A percentile compares a stretch with the other conserved stretches of the same genome.
These are phyloP conservation scores for Ceratobasidium sp. DNA, from an alignment of 1,284 basidiomycete species.

Conservation along the genomic window DNA sequence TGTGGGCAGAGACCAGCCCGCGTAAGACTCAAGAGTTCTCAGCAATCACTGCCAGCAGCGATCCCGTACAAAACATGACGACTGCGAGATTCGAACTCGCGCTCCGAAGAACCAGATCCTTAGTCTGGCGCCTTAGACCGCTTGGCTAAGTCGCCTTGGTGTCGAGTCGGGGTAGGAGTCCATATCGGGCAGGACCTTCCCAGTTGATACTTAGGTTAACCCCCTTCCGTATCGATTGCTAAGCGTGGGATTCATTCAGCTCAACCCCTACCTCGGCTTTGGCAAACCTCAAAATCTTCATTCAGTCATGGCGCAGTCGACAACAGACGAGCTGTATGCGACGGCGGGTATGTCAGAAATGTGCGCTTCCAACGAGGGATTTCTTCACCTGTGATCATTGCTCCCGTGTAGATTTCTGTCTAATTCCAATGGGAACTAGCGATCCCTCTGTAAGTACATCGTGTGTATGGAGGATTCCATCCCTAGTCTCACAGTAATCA, in stretches of 20 bases:
- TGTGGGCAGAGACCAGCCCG: too few species aligned
- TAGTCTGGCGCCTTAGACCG: constrained; percentile 39
- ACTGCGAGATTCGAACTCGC: constrained; percentile 24
- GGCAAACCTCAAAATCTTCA: not conserved
- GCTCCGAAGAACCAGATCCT: constrained; percentile 20
- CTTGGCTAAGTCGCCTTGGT: constrained; percentile 24
- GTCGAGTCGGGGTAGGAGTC: too few species aligned
- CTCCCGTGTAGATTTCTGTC: constrained; percentile 74
- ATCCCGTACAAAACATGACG: not conserved
- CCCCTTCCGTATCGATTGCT: not conserved
- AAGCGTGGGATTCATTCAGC: too few species aligned
- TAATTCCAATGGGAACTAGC: constrained; percentile 82
- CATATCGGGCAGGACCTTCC: too few species aligned
- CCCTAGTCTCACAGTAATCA: constrained; percentile 25
- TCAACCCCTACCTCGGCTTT: too few species aligned
- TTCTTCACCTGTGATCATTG: constrained; percentile 52
- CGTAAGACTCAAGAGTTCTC: too few species aligned
- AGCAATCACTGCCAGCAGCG: too few species aligned
- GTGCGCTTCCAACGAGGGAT: too few species aligned
- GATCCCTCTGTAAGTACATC: constrained; percentile 70
- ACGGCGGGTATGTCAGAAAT: constrained; percentile 51
- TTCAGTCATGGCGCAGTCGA: constrained; percentile 11
- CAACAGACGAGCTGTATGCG: constrained; percentile 52
- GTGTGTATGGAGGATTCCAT: not conserved
- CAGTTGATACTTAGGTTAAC: not conserved